phyloP scores from a whole-genome alignment of 2,329 filamentous ascomycete genomes.

The Xylaria sp. region DNA sequence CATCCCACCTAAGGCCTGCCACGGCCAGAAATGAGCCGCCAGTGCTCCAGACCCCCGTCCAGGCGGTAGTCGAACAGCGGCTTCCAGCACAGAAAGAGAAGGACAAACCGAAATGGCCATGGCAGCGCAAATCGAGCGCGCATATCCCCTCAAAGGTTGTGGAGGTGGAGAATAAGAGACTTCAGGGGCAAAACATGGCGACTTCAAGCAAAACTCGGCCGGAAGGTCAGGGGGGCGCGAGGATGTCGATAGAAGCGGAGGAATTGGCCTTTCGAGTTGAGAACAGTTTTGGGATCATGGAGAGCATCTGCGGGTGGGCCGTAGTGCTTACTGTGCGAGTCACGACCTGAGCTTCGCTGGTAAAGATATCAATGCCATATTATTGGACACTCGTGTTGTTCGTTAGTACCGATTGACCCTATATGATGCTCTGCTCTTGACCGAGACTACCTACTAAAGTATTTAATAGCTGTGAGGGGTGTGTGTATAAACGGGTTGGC shows the following conservation, averaged over 20 bases:
- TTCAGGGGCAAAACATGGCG: not conserved
- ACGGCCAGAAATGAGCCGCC: constrained; percentile 7
- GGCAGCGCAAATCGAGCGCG: constrained; percentile 23
- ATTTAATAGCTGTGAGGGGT: no score
- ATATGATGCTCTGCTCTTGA: no score
- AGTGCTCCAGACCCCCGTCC: constrained; percentile 23
- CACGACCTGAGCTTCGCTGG: constrained; percentile 12
- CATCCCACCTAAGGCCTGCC: constrained; percentile 39
- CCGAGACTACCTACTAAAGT: no score
- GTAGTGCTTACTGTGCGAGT: constrained; percentile 41
- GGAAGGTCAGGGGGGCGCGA: constrained; percentile 20
- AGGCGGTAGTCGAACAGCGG: constrained; percentile 29
- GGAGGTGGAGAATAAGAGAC: constrained; percentile 1
- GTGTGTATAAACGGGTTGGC: no score
- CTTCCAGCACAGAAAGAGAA: constrained; percentile 31
- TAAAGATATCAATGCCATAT: not conserved
- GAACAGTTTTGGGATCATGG: constrained; percentile 49
- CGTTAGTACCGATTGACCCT: no score
- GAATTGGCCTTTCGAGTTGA: constrained; percentile 47
- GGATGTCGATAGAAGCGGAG: constrained; percentile 40
- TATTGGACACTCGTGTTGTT: no score
- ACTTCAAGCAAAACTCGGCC: constrained; percentile 20
- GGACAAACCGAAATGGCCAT: constrained; percentile 29
- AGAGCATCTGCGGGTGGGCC: constrained; percentile 46
- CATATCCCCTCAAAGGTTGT: constrained; percentile 3